Evolutionary conservation across 352 stramenopile species (phyloP), one percentile per base, ranked within the genome.

Genomic region (Phytophthora citrophthora): DNA sequence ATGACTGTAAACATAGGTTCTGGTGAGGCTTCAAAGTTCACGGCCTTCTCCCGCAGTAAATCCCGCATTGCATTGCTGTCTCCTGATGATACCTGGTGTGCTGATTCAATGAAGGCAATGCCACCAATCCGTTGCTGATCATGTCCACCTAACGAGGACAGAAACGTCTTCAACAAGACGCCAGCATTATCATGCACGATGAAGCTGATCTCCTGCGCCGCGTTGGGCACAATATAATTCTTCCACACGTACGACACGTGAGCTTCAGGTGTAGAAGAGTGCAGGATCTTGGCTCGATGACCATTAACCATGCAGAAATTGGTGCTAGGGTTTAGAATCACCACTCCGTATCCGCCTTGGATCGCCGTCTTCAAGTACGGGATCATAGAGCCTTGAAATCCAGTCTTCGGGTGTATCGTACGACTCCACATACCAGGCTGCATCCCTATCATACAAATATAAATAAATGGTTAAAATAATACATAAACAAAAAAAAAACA

Each of bases 1-100:
- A 96, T 91, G 1, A 89, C 74, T 0, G 83, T 90, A 53, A 96
- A 96, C 86, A 95, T 96, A 4, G 86, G 81, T 16, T 94, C 83
- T 0, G 69, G 73, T 24, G 88, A 95, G 6, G 85, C 81, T 39
- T 96, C 86, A 65, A 96, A 96, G 62, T 96, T 94, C 27, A 96
- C 85, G 0, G 81, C 72, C 29, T 89, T 90, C 7, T 90, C 81
- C 4, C 71, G 72, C 29, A 96, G 63, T 13, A 96, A 45, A n/a
- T 84, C 67, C 3, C 81, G 75, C 31, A 91, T 58, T 31, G 70
- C 77, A 5, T 66, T 73, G 12, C 68, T 72, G 24, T 91, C 81
- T 24, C 60, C 76, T 13, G 83, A 90, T 54, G 77, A 88, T 5
- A 93, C 53, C 32, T 90, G 83, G 40, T 93, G 85, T 13, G 81